A percentile compares a stretch with the other conserved stretches of the same genome.
phyloP scores from a whole-genome alignment of 2,329 filamentous ascomycete species.

The Scortechinia acanthostroma region DNA sequence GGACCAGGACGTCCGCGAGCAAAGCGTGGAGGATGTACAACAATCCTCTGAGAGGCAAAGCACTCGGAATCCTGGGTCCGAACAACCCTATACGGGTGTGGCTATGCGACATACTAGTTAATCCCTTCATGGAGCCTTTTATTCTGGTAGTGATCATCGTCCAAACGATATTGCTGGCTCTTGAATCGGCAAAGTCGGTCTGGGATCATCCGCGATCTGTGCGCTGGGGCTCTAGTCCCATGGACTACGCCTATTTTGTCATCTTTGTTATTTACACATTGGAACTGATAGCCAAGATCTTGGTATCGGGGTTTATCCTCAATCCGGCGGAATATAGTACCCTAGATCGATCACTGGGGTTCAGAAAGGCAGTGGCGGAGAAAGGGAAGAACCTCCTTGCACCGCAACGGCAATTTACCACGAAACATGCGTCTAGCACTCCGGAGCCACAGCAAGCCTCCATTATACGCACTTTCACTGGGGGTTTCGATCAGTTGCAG shows the following conservation, averaged over 20 bases:
- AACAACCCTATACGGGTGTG: constrained; percentile 43
- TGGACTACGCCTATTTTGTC: constrained; percentile 47
- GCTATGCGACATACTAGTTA: constrained; percentile 51
- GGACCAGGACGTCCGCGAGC: constrained; percentile 14
- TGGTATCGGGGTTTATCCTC: constrained; percentile 58
- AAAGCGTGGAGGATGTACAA: constrained; percentile 25
- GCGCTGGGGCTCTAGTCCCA: constrained; percentile 33
- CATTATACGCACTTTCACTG: constrained; percentile 48
- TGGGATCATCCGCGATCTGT: constrained; percentile 26
- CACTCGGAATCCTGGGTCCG: constrained; percentile 49
- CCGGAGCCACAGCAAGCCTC: constrained; percentile 18
- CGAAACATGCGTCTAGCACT: constrained; percentile 19
- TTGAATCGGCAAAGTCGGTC: constrained; percentile 43
- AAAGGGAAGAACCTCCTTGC: constrained; percentile 49
- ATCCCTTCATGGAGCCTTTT: constrained; percentile 51
- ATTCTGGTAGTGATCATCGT: constrained; percentile 54
- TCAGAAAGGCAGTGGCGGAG: constrained; percentile 43
- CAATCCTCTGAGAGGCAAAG: constrained; percentile 54
- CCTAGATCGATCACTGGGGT: constrained; percentile 47
- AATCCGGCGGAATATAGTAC: constrained; percentile 61
- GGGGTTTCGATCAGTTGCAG: constrained; percentile 21
- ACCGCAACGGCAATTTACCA: constrained; percentile 41
- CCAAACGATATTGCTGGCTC: constrained; percentile 55
- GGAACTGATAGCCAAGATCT: constrained; percentile 47
- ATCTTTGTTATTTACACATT: constrained; percentile 58